Conservation (phyloP, 768 basidiomycete species). For the Trametes cingulata region DNA sequence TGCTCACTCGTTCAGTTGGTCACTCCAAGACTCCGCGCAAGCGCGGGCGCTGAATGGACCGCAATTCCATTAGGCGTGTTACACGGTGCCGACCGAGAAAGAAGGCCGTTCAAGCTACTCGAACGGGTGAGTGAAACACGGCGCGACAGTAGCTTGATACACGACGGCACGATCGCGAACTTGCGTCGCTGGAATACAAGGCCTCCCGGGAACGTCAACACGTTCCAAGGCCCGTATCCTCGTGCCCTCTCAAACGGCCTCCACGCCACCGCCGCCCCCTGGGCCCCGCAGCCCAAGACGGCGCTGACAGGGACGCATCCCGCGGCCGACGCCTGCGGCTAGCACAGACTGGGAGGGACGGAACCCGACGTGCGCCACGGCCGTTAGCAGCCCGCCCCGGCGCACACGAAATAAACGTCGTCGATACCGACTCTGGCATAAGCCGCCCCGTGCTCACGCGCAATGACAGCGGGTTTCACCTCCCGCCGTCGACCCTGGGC, state of each 20-base stretch:
- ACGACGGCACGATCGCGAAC: background rate
- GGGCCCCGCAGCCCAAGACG: background rate
- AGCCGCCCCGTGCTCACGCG: background rate
- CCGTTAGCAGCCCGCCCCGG: background rate
- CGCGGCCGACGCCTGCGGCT: background rate
- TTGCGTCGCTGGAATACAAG: background rate
- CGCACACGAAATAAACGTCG: background rate
- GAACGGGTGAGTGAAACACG: background rate
- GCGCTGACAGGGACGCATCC: no score
- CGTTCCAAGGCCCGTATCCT: slow-evolving; percentile 7
- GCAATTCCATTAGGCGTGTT: background rate
- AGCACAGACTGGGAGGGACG: background rate
- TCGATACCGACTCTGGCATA: background rate
- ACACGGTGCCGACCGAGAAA: background rate
- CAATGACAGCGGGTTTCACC: no score
- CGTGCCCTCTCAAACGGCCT: slow-evolving; percentile 1
- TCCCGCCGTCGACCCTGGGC: no score
- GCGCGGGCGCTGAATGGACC: background rate
- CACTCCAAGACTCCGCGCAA: background rate
- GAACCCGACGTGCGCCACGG: background rate
- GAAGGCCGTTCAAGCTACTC: background rate
- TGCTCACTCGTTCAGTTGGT: background rate
- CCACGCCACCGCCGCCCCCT: slow-evolving; percentile 29
- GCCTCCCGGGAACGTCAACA: background rate
- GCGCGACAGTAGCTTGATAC: background rate